Conservation (phyloP, 345 rosid species). For the Stellera chamaejasme region DNA sequence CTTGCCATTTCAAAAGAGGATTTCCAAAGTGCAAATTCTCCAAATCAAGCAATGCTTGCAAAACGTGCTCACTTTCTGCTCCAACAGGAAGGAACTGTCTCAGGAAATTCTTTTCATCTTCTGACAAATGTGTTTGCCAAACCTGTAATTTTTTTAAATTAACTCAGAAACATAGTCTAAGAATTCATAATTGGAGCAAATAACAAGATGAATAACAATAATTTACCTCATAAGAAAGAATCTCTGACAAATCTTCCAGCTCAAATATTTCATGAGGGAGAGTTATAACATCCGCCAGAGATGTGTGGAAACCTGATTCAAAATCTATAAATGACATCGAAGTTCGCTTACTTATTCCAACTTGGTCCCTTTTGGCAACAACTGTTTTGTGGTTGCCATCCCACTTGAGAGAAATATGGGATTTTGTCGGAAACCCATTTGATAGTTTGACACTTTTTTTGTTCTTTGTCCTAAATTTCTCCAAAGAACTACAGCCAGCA, state of each 20-base stretch:
- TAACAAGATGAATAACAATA: slow-evolving; percentile 1
- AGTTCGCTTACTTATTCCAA: slow-evolving; percentile 62
- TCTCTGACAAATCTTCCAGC: slow-evolving; percentile 53
- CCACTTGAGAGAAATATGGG: slow-evolving; percentile 85
- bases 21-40: slow-evolving; percentile 82
- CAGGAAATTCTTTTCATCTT: slow-evolving; percentile 55
- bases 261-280: slow-evolving; percentile 65
- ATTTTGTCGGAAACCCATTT: slow-evolving; percentile 39
- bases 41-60: slow-evolving; percentile 56
- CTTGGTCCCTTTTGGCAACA: slow-evolving; percentile 78
- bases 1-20: slow-evolving; percentile 74
- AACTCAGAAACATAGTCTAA: slow-evolving; percentile 9
- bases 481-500: slow-evolving; percentile 43
- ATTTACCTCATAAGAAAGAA: slow-evolving; percentile 73
- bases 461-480: slow-evolving; percentile 56
- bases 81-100: slow-evolving; percentile 78
- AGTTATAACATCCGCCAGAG: slow-evolving; percentile 56
- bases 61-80: slow-evolving; percentile 40
- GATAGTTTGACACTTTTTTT: slow-evolving; percentile 39
- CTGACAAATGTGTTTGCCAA: slow-evolving; percentile 68
- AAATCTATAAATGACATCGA: slow-evolving; percentile 47
- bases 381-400: slow-evolving; percentile 49
- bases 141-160: slow-evolving; percentile 31
- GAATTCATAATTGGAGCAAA: slow-evolving; percentile 12
- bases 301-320: slow-evolving; percentile 26